Percentiles rank a stretch among this genome's conserved stretches.
Conservation (phyloP, 2,329 filamentous ascomycete genomes). For the Beauveria australis region DNA sequence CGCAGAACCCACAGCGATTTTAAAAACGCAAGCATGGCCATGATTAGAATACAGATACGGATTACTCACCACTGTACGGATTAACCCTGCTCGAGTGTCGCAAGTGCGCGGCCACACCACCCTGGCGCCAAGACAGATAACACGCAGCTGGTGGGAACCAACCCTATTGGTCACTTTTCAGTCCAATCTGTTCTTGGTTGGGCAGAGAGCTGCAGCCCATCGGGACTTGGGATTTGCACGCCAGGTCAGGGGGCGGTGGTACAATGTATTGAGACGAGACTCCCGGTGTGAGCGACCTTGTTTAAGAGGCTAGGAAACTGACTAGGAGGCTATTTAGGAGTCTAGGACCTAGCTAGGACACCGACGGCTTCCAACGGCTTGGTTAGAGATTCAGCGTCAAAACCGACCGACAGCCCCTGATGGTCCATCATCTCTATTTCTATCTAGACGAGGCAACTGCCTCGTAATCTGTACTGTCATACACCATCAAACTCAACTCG, state of each 20-base stretch:
- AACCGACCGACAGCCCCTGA: slow-evolving; percentile 26
- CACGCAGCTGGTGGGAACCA: slow-evolving; percentile 27
- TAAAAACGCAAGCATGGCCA: neutral
- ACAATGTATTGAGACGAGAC: slow-evolving; percentile 22
- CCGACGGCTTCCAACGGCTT: slow-evolving; percentile 29
- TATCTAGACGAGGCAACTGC: too few species aligned
- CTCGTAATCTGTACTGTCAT: neutral
- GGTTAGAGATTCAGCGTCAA: slow-evolving; percentile 30
- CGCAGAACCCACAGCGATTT: slow-evolving; percentile 6
- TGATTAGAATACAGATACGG: neutral
- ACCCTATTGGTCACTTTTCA: slow-evolving; percentile 24
- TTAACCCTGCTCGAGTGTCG: slow-evolving; percentile 3
- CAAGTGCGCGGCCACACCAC: neutral
- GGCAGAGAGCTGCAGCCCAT: slow-evolving; percentile 29
- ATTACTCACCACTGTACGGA: neutral
- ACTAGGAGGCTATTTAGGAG: slow-evolving; percentile 4
- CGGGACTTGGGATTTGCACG: slow-evolving; percentile 26
- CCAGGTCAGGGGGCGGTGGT: slow-evolving; percentile 28
- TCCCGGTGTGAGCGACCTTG: slow-evolving; percentile 23
- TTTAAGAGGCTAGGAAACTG: slow-evolving; percentile 14
- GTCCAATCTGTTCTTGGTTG: slow-evolving; percentile 19
- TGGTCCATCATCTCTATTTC: slow-evolving; percentile 26
- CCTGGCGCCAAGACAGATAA: slow-evolving; percentile 21
- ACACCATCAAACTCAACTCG: slow-evolving; percentile 26
- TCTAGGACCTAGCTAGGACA: neutral